Conservation (phyloP, 352 stramenopile species). For the Phytophthora pluvialis region DNA sequence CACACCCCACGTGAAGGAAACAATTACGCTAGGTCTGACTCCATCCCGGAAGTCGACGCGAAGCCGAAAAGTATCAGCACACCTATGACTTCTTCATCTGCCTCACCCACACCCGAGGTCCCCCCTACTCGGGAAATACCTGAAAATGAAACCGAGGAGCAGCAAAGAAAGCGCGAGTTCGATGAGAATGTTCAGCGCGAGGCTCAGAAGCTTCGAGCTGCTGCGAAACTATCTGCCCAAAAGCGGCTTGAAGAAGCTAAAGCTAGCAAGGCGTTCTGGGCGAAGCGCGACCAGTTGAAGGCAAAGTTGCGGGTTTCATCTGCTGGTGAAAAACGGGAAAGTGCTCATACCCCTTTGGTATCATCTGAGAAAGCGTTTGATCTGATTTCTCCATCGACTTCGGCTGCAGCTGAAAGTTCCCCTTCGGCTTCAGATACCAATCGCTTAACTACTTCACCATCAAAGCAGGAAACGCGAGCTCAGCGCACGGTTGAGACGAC, state of each 20-base stretch:
- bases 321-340: conserved; percentile 18
- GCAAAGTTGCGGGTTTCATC: conserved; percentile 37
- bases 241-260: conserved; percentile 83
- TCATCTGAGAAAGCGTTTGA: conserved; percentile 14
- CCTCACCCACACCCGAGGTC: conserved; percentile 1
- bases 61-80: conserved; percentile 13
- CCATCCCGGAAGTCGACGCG: conserved; percentile 11
- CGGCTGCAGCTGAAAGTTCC: conserved; percentile 9
- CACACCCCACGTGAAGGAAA: conserved; percentile 7
- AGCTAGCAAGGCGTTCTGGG: conserved; percentile 66
- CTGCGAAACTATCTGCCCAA: conserved; percentile 71
- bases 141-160: conserved; percentile 39
- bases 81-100: background rate
- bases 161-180: conserved; percentile 58
- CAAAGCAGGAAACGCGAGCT: conserved; percentile 2
- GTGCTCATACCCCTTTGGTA: conserved; percentile 15
- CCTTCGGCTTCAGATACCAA: conserved; percentile 5
- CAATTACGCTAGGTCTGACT: conserved; percentile 7
- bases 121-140: background rate
- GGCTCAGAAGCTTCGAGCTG: conserved; percentile 64
- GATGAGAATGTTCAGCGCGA: conserved; percentile 72
- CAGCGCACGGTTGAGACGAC: background rate
- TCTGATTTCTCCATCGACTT: conserved; percentile 21
- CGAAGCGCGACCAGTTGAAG: conserved; percentile 63
- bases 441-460: conserved; percentile 7